Percentiles rank a stretch among this genome's conserved stretches.
These are phyloP conservation scores for Mrakia gelida DNA, from an alignment of 768 basidiomycete genomes.

Conservation along the genomic window DNA sequence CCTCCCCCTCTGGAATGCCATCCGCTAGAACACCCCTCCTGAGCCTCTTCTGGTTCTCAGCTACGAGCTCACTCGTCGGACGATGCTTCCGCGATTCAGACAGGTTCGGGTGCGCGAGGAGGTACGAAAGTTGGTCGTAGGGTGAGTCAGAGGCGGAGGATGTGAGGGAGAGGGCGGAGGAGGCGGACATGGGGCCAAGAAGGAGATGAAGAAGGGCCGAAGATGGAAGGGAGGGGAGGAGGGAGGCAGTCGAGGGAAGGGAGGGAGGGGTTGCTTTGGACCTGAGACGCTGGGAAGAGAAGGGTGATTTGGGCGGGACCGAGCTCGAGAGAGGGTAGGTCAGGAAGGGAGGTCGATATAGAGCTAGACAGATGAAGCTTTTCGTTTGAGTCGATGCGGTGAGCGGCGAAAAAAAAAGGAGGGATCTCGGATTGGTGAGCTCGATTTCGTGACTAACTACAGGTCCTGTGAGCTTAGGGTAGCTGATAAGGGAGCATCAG, in stretches of 20 bases:
- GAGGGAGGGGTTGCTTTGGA: neutral
- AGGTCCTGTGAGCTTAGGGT: too few relatives aligned
- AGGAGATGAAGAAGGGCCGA: neutral
- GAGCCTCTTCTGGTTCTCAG: slow-evolving; percentile 15
- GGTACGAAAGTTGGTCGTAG: slow-evolving; percentile 27
- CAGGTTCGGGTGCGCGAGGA: slow-evolving; percentile 26
- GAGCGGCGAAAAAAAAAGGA: too few relatives aligned
- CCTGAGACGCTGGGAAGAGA: too few relatives aligned
- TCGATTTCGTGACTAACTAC: too few relatives aligned
- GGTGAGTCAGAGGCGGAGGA: slow-evolving; percentile 8
- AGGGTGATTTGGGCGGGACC: too few relatives aligned
- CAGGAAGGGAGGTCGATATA: too few relatives aligned
- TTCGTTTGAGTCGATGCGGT: too few relatives aligned
- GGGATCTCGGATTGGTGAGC: too few relatives aligned
- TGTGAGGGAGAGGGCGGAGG: slow-evolving; percentile 19
- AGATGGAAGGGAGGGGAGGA: neutral
- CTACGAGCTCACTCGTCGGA: slow-evolving; percentile 8
- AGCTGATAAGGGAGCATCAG: too few relatives aligned
- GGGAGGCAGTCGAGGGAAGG: neutral
- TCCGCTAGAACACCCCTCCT: slow-evolving; percentile 3
- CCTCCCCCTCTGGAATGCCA: slow-evolving; percentile 22
- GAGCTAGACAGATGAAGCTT: too few relatives aligned
- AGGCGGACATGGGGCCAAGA: slow-evolving; percentile 20
- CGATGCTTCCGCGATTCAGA: slow-evolving; percentile 14
- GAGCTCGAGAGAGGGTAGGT: too few relatives aligned